Evolutionary conservation across 1,284 basidiomycete species (phyloP).

Genomic region (Ceratobasidium sp.): DNA sequence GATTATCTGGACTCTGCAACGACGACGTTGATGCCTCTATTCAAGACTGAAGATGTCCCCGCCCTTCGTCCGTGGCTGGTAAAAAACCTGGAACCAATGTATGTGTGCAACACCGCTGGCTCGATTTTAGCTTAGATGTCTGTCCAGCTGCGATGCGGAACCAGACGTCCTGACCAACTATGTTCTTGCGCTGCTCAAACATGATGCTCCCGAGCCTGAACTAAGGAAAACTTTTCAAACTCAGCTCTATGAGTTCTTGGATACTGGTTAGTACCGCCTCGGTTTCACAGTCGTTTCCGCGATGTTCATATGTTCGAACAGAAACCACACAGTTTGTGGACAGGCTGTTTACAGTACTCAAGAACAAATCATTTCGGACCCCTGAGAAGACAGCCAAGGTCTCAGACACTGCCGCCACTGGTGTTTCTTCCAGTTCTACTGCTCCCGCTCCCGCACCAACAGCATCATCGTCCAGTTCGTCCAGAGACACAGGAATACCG

Average conservation of each 20-base stretch:
- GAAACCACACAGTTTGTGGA: conserved; percentile 82
- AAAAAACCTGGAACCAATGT: conserved; percentile 87
- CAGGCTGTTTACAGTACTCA: conserved; percentile 80
- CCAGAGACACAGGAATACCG: conserved; percentile 69
- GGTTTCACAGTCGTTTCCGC: not conserved
- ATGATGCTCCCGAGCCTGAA: conserved; percentile 83
- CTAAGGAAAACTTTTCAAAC: conserved; percentile 78
- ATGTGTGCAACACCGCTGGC: conserved; percentile 46
- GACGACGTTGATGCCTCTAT: conserved; percentile 55
- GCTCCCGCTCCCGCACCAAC: conserved; percentile 45
- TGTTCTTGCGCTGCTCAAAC: conserved; percentile 91
- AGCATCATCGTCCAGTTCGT: conserved; percentile 45
- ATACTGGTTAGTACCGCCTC: conserved; percentile 67
- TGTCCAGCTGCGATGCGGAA: conserved; percentile 89
- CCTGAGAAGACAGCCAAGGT: conserved; percentile 49
- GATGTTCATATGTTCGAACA: conserved; percentile 49
- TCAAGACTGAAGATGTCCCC: conserved; percentile 63
- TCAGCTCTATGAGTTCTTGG: conserved; percentile 91
- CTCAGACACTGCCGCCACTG: conserved; percentile 44
- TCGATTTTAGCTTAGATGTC: conserved; percentile 17
- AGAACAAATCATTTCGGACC: conserved; percentile 82
- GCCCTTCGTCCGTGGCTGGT: conserved; percentile 84
- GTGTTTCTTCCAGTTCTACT: conserved; percentile 44
- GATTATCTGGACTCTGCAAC: conserved; percentile 21
- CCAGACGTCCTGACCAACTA: conserved; percentile 94